Conservation (phyloP, 768 basidiomycete genomes). For the Mycena sanguinolenta region DNA sequence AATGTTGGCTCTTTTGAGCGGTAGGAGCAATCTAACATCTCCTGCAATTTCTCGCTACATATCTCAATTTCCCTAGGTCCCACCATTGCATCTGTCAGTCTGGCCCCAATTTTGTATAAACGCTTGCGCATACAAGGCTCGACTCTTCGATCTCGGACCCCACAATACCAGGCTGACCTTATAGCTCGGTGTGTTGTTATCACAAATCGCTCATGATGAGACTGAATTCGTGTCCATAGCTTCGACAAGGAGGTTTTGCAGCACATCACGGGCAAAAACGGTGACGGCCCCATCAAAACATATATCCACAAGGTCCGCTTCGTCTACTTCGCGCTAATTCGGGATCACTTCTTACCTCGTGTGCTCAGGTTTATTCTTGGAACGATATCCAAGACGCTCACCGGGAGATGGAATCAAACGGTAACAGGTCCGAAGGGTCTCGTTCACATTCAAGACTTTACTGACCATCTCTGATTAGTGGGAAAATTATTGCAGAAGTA, state of each 20-base stretch:
- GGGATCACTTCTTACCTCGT: conserved; percentile 17
- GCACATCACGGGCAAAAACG: conserved; percentile 69
- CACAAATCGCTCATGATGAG: neutral
- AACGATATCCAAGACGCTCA: conserved; percentile 84
- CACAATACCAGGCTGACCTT: conserved; percentile 83
- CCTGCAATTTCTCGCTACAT: conserved; percentile 12
- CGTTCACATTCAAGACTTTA: conserved; percentile 20
- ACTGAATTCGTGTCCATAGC: conserved; percentile 43
- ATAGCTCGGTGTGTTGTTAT: conserved; percentile 61
- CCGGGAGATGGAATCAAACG: conserved; percentile 85
- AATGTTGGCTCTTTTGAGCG: conserved; percentile 74
- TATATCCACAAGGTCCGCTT: conserved; percentile 83
- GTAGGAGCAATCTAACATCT: conserved; percentile 53
- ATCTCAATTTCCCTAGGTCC: conserved; percentile 55
- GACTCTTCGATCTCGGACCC: conserved; percentile 81
- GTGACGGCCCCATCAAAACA: conserved; percentile 73
- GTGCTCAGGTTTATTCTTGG: conserved; percentile 81
- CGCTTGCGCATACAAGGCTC: conserved; percentile 91
- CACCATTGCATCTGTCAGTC: conserved; percentile 64
- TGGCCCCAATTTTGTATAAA: conserved; percentile 82
- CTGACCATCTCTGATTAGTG: conserved; percentile 48
- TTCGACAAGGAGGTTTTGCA: conserved; percentile 69
- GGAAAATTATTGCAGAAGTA: conserved; percentile 62
- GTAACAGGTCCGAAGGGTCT: conserved; percentile 53
- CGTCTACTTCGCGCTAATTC: conserved; percentile 25